Evolutionary conservation across 768 basidiomycete genomes (phyloP).

Genomic region (Lyophyllum semitale): DNA sequence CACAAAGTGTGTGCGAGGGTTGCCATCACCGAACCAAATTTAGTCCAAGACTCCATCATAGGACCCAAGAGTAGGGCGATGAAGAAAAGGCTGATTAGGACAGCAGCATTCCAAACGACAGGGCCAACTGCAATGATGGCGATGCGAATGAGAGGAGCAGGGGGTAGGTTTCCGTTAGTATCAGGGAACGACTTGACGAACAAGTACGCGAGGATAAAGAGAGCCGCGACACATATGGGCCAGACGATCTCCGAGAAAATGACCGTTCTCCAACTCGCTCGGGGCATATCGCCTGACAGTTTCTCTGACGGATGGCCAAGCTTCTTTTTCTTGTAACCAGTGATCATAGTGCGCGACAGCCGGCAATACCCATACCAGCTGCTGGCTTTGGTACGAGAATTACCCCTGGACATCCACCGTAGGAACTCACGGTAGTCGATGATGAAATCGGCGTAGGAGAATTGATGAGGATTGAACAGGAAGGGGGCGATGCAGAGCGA

Average conservation of each 20-base stretch:
- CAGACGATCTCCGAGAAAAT: slow-evolving; percentile 82
- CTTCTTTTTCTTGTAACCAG: slow-evolving; percentile 99
- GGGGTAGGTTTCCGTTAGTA: slow-evolving; percentile 56
- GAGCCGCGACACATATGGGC: slow-evolving; percentile 71
- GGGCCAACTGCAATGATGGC: slow-evolving; percentile 88
- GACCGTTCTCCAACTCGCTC: slow-evolving; percentile 85
- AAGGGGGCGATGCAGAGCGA: slow-evolving; percentile 97
- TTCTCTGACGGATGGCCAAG: slow-evolving; percentile 98
- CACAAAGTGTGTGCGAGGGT: slow-evolving; percentile 81
- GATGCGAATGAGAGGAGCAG: slow-evolving; percentile 90
- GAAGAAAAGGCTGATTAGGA: slow-evolving; percentile 86
- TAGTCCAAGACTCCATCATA: slow-evolving; percentile 79
- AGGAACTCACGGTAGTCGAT: slow-evolving; percentile 99
- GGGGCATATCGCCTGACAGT: slow-evolving; percentile 90
- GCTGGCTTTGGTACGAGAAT: slow-evolving; percentile 94
- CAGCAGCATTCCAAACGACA: slow-evolving; percentile 90
- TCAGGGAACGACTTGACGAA: slow-evolving; percentile 91
- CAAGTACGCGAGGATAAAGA: slow-evolving; percentile 88
- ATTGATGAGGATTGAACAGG: slow-evolving; percentile 99
- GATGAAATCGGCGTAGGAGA: slow-evolving; percentile 95
- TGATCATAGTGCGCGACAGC: slow-evolving; percentile 94
- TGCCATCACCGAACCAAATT: slow-evolving; percentile 94
- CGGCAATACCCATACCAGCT: slow-evolving; percentile 99
- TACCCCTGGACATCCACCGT: slow-evolving; percentile 99
- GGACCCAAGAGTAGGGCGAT: slow-evolving; percentile 92